Conservation (phyloP, 1,284 basidiomycete species). For the Cryptococcus sp. region DNA sequence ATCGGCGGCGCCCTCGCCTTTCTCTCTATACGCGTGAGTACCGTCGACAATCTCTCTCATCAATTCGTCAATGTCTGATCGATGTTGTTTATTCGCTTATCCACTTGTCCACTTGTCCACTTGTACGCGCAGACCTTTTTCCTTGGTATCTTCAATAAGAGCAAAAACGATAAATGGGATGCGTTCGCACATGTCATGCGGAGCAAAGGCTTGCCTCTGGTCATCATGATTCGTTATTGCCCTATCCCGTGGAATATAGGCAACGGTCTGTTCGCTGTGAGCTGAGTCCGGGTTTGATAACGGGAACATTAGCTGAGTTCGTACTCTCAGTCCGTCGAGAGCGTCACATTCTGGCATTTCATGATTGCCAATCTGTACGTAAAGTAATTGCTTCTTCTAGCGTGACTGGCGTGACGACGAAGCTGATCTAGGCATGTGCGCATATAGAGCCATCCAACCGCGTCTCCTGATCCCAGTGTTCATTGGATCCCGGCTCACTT, state of each 20-base stretch:
- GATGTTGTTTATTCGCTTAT: not conserved
- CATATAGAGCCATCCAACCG: slow-evolving; percentile 37
- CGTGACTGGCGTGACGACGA: not conserved
- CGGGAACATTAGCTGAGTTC: not conserved
- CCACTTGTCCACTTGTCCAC: too few relatives aligned
- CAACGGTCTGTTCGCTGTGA: slow-evolving; percentile 52
- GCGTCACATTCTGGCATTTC: slow-evolving; percentile 48
- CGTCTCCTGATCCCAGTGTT: slow-evolving; percentile 50
- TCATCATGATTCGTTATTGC: slow-evolving; percentile 53
- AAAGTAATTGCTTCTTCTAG: not conserved
- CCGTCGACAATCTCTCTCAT: not conserved
- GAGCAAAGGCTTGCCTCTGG: slow-evolving; percentile 47
- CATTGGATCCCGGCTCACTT: slow-evolving; percentile 50
- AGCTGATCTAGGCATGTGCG: not conserved
- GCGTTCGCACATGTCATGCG: slow-evolving; percentile 52
- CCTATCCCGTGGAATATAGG: slow-evolving; percentile 52
- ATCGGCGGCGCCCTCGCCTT: slow-evolving; percentile 45
- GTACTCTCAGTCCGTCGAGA: slow-evolving; percentile 44
- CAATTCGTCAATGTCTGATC: not conserved
- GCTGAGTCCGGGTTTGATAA: slow-evolving; percentile 9
- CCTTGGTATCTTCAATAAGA: slow-evolving; percentile 37
- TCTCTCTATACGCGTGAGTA: slow-evolving; percentile 45
- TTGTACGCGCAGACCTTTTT: slow-evolving; percentile 43
- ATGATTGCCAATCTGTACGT: slow-evolving; percentile 49
- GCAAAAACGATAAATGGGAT: slow-evolving; percentile 48